Conservation (phyloP, 306 rosid genomes). For the Sophora flavescens region DNA sequence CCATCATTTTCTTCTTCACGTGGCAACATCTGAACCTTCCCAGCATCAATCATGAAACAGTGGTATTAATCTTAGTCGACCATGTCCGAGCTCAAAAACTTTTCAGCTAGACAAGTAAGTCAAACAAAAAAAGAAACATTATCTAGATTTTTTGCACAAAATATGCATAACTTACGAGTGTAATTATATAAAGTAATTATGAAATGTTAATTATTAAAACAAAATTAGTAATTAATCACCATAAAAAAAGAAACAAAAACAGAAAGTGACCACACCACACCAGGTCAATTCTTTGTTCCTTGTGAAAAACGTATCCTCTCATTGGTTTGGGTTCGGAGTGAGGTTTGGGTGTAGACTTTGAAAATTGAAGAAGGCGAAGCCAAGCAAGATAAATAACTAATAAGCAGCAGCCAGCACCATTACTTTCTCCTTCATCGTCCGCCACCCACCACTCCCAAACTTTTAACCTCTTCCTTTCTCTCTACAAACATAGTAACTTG, state of each 20-base stretch:
- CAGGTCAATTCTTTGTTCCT: constrained; percentile 33
- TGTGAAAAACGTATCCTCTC: constrained; percentile 38
- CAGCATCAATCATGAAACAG: constrained; percentile 33
- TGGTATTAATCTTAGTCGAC: constrained; percentile 27
- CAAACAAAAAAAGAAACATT: constrained; percentile 18
- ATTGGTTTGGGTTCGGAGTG: constrained; percentile 51
- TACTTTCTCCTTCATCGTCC: constrained; percentile 43
- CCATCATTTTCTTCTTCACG: constrained; percentile 6
- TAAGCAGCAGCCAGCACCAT: constrained; percentile 39
- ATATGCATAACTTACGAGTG: not conserved
- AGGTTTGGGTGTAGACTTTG: constrained; percentile 61
- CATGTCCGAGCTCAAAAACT: not conserved
- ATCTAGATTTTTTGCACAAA: constrained; percentile 16
- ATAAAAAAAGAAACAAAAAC: not conserved
- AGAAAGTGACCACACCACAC: not conserved
- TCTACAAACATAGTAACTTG: constrained; percentile 12
- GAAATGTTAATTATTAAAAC: not conserved
- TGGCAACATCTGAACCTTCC: constrained; percentile 38
- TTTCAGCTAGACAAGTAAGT: not conserved
- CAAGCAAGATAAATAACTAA: constrained; percentile 8
- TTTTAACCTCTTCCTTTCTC: constrained; percentile 27
- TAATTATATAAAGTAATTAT: not conserved
- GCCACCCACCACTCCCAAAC: constrained; percentile 44
- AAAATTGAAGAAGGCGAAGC: constrained; percentile 49
- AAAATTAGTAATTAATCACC: not conserved